phyloP scores from a whole-genome alignment of 2,329 filamentous ascomycete species.

The Grosmannia clavigera region DNA sequence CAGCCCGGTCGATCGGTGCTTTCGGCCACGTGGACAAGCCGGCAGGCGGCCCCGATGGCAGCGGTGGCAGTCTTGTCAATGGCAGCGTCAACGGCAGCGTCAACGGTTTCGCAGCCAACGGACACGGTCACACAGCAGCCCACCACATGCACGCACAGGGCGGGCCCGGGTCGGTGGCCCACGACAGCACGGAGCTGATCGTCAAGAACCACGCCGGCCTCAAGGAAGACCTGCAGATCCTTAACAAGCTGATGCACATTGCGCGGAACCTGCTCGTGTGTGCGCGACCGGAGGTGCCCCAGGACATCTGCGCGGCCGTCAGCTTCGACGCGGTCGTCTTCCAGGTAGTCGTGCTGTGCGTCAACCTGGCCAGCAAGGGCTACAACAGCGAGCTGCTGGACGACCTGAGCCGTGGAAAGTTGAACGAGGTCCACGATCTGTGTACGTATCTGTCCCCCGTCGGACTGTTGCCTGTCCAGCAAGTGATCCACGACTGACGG shows the following conservation, averaged over 20 bases:
- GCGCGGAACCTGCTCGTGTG: slow-evolving; percentile 53
- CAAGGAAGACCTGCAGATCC: slow-evolving; percentile 48
- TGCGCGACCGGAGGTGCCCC: slow-evolving; percentile 50
- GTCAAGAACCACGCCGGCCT: slow-evolving; percentile 48
- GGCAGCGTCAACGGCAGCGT: neutral
- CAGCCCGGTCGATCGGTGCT: slow-evolving; percentile 45
- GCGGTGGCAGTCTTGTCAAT: neutral
- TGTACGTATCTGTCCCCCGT: slow-evolving; percentile 30
- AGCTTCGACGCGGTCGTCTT: slow-evolving; percentile 55
- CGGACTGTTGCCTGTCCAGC: neutral
- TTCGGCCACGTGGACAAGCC: slow-evolving; percentile 30
- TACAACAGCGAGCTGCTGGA: slow-evolving; percentile 53
- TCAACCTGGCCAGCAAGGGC: slow-evolving; percentile 55
- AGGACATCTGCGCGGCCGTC: slow-evolving; percentile 52
- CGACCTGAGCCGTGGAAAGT: slow-evolving; percentile 40
- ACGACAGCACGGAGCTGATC: slow-evolving; percentile 50
- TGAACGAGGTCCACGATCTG: slow-evolving; percentile 52
- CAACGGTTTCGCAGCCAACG: slow-evolving; percentile 11
- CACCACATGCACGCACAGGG: slow-evolving; percentile 1
- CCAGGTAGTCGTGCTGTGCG: slow-evolving; percentile 51
- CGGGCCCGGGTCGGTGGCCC: slow-evolving; percentile 20
- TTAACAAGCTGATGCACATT: slow-evolving; percentile 57
- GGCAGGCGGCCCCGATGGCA: slow-evolving; percentile 9
- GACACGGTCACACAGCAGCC: neutral
- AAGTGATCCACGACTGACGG: neutral